Evolutionary conservation across 2,329 filamentous ascomycete genomes (phyloP).

Genomic region (Neopestalotiopsis sp.): DNA sequence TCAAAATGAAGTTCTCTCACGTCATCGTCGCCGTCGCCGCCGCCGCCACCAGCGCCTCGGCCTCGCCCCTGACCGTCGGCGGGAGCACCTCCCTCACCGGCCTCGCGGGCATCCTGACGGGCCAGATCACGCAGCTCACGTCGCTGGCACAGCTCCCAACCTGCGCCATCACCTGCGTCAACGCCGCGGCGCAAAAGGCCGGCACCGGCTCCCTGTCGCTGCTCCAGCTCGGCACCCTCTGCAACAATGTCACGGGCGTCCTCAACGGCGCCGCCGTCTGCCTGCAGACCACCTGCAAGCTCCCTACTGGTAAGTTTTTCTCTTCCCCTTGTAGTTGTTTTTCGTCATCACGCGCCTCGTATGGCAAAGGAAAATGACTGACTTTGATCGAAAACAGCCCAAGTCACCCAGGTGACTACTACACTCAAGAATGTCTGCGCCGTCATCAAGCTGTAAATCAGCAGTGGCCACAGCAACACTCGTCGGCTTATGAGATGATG

Average conservation of each 20-base stretch:
- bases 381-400: neutral
- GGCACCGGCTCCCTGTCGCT: neutral
- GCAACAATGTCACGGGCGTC: neutral
- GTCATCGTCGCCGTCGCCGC: neutral
- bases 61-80: neutral
- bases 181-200: neutral
- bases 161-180: neutral
- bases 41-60: neutral
- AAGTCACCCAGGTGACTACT: neutral
- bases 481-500: neutral
- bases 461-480: neutral
- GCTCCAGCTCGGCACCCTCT: neutral
- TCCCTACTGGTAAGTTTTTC: neutral
- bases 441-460: neutral
- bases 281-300: neutral
- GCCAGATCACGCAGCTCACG: neutral
- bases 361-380: neutral
- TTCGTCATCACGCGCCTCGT: neutral
- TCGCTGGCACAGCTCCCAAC: neutral
- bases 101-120: neutral
- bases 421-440: neutral
- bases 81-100: neutral
- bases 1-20: conserved; percentile 1
- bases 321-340: neutral
- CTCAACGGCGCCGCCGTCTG: neutral